Base-by-base conservation (phyloP, 2,329 filamentous ascomycete genomes). In the Paecilomyces sp. region DNA sequence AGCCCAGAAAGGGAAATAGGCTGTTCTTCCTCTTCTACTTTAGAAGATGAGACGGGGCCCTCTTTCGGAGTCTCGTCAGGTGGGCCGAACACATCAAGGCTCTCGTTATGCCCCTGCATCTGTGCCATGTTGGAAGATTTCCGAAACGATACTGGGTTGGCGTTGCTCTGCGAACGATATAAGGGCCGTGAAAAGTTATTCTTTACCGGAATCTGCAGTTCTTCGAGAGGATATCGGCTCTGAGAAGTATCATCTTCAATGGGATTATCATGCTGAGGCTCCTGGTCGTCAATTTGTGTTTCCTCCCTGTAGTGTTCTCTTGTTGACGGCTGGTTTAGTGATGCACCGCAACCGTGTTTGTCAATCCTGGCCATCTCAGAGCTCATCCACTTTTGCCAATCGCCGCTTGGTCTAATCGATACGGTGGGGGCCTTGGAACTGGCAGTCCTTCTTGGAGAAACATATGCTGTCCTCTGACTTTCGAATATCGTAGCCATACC, bases 301-400 rank as follows among this genome's bases (percentile, higher is more conserved):
- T 71, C 61, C 64, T 79, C 77, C 22, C 75, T 70, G 47, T 71
- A 65, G 59, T 78, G 77, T 24, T 68, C 66, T 58, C 69, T 68
- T 56, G 62, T 59, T 41, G 66, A 65, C n/a, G 57, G 66, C 57
- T 59, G 30, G 24, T 61, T 65, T 28, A 28, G 28, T 15, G 25
- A 30, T 22, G 54, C 54, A n/a, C 58, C 58, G 25, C 60, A 54
- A n/a, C 58, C 57, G 18, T 41, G 54, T 36, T 57, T 58, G 11
- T 72, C 68, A 54, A 75, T 68, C 24, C 64, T 71, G 31, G 67
- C 70, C 55, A 76, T 70, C 58, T 77, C 66, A 11, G 69, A 68
- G 54, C 65, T 68, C 67, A 77, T 70, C 72, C 74, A 76, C 47
- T 69, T 66, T 56, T 71, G 70, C 74, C 74, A 76, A 33, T 76